Evolutionary conservation across 2,329 filamentous ascomycete species (phyloP).

Genomic region (Aspergillus brasiliensis): DNA sequence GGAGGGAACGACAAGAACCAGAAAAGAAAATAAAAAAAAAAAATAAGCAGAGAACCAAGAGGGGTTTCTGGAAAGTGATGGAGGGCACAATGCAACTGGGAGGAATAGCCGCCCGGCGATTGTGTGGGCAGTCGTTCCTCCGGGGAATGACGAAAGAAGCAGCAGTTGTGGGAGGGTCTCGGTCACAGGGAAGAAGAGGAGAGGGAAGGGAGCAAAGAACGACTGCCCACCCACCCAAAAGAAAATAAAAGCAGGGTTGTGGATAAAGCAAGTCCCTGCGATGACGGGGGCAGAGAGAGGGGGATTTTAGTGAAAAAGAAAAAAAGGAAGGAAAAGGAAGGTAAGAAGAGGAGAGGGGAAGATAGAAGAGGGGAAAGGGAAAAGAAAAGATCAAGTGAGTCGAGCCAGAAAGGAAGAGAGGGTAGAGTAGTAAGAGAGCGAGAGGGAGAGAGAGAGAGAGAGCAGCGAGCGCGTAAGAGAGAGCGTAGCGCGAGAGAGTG

Average conservation of each 20-base stretch:
- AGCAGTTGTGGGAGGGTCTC: slow-evolving; percentile 8
- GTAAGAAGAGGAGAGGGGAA: slow-evolving; percentile 2
- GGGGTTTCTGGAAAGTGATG: slow-evolving; percentile 3
- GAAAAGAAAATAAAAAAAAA: background rate
- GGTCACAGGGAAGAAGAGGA: slow-evolving; percentile 18
- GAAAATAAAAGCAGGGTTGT: slow-evolving; percentile 15
- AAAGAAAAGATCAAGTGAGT: slow-evolving; percentile 15
- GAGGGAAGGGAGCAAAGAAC: slow-evolving; percentile 24
- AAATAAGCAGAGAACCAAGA: slow-evolving; percentile 9
- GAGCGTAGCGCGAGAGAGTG: no score
- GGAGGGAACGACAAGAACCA: slow-evolving; percentile 13
- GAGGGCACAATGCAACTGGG: slow-evolving; percentile 15
- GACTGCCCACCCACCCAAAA: slow-evolving; percentile 25
- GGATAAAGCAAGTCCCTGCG: slow-evolving; percentile 18
- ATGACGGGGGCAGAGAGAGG: slow-evolving; percentile 15
- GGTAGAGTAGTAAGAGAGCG: slow-evolving; percentile 16
- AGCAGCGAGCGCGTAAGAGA: background rate
- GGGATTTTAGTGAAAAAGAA: slow-evolving; percentile 12
- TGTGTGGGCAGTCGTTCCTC: slow-evolving; percentile 43
- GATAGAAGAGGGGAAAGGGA: slow-evolving; percentile 18
- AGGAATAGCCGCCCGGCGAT: slow-evolving; percentile 23
- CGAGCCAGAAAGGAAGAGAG: slow-evolving; percentile 13
- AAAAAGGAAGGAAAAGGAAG: slow-evolving; percentile 16
- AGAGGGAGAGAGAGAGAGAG: slow-evolving; percentile 11
- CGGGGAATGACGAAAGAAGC: slow-evolving; percentile 39